phyloP scores from a whole-genome alignment of 31 red algal genomes.

The Odonthalia washingtoniensis region DNA sequence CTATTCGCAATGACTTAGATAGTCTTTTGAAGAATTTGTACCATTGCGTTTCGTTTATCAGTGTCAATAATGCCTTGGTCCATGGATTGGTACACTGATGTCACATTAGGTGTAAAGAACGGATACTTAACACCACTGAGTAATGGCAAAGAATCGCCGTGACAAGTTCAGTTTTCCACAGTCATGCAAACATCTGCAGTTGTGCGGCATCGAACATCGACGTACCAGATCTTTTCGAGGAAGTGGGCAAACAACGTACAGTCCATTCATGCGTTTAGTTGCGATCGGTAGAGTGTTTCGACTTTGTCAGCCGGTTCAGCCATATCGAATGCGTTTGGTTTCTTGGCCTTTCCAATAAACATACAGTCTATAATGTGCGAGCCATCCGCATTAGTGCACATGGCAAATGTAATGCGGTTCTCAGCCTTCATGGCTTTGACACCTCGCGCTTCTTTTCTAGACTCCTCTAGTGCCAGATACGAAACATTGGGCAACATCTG shows the following conservation, averaged over 20 bases:
- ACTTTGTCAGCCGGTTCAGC: no score
- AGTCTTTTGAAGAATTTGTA: no score
- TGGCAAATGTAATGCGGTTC: background rate
- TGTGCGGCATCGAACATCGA: background rate
- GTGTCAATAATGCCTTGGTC: no score
- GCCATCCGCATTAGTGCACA: conserved; percentile 22
- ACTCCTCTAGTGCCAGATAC: conserved; percentile 1
- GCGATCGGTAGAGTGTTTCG: background rate
- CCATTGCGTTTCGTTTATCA: no score
- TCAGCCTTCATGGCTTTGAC: conserved; percentile 3
- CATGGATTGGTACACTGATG: no score
- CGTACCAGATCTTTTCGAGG: background rate
- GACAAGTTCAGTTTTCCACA: no score
- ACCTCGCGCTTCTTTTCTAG: no score
- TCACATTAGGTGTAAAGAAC: no score
- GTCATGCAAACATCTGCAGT: no score
- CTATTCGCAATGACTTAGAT: no score
- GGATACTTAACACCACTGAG: no score
- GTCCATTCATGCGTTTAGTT: conserved; percentile 1
- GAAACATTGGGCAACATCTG: conserved; percentile 19
- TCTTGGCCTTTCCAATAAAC: background rate
- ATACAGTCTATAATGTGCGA: background rate
- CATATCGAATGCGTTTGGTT: background rate
- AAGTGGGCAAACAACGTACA: background rate
- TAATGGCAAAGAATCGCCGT: no score